Evolutionary conservation across 257 asterid genomes (phyloP).

Genomic region (Nicotiana sylvestris): DNA sequence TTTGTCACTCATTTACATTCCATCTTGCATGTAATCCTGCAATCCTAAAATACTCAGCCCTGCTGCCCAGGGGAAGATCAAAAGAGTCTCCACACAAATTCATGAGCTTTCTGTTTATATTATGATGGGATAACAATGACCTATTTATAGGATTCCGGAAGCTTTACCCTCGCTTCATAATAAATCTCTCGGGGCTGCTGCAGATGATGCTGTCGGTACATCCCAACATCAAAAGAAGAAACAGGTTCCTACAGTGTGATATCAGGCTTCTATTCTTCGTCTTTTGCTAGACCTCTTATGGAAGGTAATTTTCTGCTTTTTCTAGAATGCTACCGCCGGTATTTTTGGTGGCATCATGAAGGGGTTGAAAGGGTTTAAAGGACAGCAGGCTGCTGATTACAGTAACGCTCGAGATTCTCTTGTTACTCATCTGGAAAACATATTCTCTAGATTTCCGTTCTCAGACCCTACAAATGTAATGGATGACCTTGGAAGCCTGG

Average conservation of each 20-base stretch:
- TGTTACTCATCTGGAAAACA: conserved; percentile 59
- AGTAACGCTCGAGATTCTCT: conserved; percentile 47
- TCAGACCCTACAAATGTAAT: conserved; percentile 40
- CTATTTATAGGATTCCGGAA: conserved; percentile 48
- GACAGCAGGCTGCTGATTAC: conserved; percentile 32
- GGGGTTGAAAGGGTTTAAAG: conserved; percentile 74
- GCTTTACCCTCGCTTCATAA: conserved; percentile 72
- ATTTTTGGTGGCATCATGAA: conserved; percentile 65
- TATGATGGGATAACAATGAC: conserved; percentile 18
- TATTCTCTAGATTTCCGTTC: conserved; percentile 85
- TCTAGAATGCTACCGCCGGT: conserved; percentile 53
- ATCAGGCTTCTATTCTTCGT: conserved; percentile 8
- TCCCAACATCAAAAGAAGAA: conserved; percentile 48
- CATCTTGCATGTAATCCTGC: neutral
- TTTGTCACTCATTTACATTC: conserved; percentile 24
- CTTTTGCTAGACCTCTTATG: conserved; percentile 16
- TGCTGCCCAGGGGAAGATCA: neutral
- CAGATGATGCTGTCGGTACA: conserved; percentile 46
- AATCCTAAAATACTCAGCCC: neutral
- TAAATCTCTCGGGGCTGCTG: conserved; percentile 61
- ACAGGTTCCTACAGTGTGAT: conserved; percentile 35
- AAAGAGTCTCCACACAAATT: neutral
- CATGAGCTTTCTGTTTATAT: neutral
- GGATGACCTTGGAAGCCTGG: conserved; percentile 39
- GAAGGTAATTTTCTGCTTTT: conserved; percentile 21